Percentiles rank a stretch among this genome's conserved stretches.
These are phyloP conservation scores for Dillenia turbinata DNA, from an alignment of 164 flowering plant species.

Conservation along the genomic window DNA sequence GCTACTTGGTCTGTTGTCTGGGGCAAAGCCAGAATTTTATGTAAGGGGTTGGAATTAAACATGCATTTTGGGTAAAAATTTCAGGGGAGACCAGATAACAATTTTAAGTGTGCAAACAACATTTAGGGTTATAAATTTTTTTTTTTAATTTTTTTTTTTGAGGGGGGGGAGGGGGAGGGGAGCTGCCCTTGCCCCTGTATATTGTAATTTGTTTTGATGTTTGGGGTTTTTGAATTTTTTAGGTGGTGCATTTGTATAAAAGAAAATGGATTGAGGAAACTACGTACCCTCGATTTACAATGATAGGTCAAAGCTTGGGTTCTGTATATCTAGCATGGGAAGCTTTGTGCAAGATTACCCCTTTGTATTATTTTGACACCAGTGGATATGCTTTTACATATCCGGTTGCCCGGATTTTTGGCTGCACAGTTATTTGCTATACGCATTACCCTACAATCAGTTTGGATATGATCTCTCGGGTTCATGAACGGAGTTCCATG, in stretches of 20 bases:
- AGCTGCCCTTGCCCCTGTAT: too few species aligned
- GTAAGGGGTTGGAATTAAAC: too few species aligned
- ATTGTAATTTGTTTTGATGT: too few species aligned
- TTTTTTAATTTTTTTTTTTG: too few species aligned
- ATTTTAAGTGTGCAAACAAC: too few species aligned
- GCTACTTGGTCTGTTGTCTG: too few species aligned
- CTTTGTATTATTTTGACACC: slow-evolving; percentile 74
- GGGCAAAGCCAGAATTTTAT: too few species aligned
- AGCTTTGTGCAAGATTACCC: slow-evolving; percentile 77
- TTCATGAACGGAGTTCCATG: slow-evolving; percentile 54
- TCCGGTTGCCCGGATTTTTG: slow-evolving; percentile 86
- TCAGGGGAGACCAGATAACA: too few species aligned
- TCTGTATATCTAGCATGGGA: slow-evolving; percentile 89
- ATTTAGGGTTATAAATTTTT: too few species aligned
- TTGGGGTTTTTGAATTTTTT: neutral
- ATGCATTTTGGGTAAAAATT: too few species aligned
- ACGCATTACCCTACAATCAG: slow-evolving; percentile 98
- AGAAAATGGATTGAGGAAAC: slow-evolving; percentile 94
- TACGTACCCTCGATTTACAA: slow-evolving; percentile 85
- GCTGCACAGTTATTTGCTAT: slow-evolving; percentile 89
- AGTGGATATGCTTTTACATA: slow-evolving; percentile 98
- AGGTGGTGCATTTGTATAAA: slow-evolving; percentile 79
- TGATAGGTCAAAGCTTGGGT: slow-evolving; percentile 95
- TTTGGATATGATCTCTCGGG: slow-evolving; percentile 90
- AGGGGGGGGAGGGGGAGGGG: too few species aligned